phyloP scores from a whole-genome alignment of 805 yeast genomes.

The Yarrowia osloensis region DNA sequence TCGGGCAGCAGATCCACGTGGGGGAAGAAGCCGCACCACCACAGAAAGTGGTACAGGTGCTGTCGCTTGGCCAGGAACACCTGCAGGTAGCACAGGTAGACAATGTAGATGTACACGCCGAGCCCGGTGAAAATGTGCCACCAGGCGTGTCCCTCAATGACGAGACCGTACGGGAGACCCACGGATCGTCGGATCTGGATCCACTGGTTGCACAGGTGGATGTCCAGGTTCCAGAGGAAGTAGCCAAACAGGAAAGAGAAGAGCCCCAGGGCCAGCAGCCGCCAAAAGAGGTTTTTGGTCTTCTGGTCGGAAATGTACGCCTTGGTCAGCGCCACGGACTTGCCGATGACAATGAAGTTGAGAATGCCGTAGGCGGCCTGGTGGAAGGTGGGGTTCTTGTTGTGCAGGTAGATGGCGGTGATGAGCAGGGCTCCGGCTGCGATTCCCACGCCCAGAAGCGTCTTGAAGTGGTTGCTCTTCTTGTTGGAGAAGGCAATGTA shows the following conservation, averaged over 20 bases:
- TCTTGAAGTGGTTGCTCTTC: constrained; percentile 45
- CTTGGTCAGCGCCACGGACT: constrained; percentile 56
- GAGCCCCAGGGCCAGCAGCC: constrained; percentile 61
- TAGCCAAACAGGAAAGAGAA: constrained; percentile 71
- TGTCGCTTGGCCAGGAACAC: constrained; percentile 62
- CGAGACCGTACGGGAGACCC: constrained; percentile 83
- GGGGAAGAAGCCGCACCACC: constrained; percentile 63
- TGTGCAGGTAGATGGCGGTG: constrained; percentile 71
- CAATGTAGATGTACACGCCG: constrained; percentile 84
- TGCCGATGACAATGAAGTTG: constrained; percentile 69
- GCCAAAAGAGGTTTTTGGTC: constrained; percentile 54
- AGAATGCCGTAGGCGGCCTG: constrained; percentile 81
- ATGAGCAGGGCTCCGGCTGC: constrained; percentile 57
- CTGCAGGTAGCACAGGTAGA: constrained; percentile 74
- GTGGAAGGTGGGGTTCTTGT: constrained; percentile 83
- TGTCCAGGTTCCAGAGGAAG: constrained; percentile 85
- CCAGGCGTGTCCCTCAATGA: constrained; percentile 95
- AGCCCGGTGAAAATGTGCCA: constrained; percentile 74
- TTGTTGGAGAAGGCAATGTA: constrained; percentile 77
- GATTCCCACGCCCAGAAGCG: constrained; percentile 52
- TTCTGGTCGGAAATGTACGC: constrained; percentile 53
- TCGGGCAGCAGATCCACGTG: constrained; percentile 39
- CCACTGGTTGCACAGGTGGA: constrained; percentile 68
- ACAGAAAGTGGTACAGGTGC: constrained; percentile 55
- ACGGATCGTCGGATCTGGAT: constrained; percentile 58